Evolutionary conservation across 257 asterid species (phyloP), one percentile per base, ranked within the genome.

Genomic region (Orobanche coerulescens): DNA sequence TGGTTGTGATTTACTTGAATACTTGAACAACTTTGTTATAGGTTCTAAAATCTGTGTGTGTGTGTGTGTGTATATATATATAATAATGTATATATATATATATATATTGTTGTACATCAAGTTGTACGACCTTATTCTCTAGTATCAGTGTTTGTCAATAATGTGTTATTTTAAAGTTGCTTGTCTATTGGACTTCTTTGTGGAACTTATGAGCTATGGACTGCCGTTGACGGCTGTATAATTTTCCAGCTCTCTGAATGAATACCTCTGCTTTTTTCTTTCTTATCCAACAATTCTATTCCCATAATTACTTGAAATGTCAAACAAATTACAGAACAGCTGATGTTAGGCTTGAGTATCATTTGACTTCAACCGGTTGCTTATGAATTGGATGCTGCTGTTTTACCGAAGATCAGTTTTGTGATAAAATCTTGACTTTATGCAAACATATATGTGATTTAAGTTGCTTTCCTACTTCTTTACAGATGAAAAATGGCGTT

Each of bases 401-500:
- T 16, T 24, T 37, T 12, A 26, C 48, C 34, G 43, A 39, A 13
- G 59, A 53, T 67, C 13, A 46, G 7, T 42, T 59, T 49, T 30
- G 43, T 15, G 28, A 9, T 44, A 11, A n/a, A 11, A 23, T 37
- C 20, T 22, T 5, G 6, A 12, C 23, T 30, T 65, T 47, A 30
- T 62, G 46, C 14, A 30, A 39, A 33, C 25, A 22, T 51, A 44
- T 15, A 23, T 48, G 25, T 42, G 30, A 73, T 65, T 48, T 55
- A 44, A 61, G 58, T 46, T 62, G 20, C 50, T 71, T 46, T 67
- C 22, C 50, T 11, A 43, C 49, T 70, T 71, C 50, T 19, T 52
- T 63, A 46, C 75, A 91, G 96, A 75, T 58, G 56, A 80, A 77
- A 58, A 56, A 37, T 18, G 72, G 58, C 51, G 44, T 40, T 26